phyloP scores from a whole-genome alignment of 2,329 filamentous ascomycete genomes.

The Epichloe bromicola region DNA sequence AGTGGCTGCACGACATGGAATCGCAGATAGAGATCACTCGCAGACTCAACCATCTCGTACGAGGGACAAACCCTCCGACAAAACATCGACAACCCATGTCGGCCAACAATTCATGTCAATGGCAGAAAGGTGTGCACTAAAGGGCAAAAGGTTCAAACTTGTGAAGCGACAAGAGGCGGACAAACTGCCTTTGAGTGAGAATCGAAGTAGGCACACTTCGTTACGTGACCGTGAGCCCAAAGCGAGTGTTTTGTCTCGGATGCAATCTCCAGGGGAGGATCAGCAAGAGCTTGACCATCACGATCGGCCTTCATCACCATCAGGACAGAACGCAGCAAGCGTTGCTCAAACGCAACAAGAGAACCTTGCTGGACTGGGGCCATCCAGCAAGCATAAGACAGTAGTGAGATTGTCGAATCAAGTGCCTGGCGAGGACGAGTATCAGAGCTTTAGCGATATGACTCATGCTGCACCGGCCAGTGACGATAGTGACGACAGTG shows the following conservation, averaged over 20 bases:
- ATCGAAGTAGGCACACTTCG: background rate
- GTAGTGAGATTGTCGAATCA: conserved; percentile 8
- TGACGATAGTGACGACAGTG: conserved; percentile 6
- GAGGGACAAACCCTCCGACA: background rate
- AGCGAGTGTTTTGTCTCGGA: background rate
- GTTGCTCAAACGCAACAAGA: background rate
- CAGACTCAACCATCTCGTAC: background rate
- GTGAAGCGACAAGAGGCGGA: conserved; percentile 19
- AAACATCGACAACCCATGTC: background rate
- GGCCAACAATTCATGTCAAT: conserved; percentile 36
- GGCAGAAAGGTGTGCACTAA: conserved; percentile 42
- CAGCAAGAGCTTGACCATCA: background rate
- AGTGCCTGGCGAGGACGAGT: conserved; percentile 3
- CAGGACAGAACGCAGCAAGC: background rate
- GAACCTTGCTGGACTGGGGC: background rate
- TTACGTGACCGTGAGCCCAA: background rate
- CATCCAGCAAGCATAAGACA: background rate
- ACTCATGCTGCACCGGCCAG: conserved; percentile 1
- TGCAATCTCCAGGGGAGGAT: background rate
- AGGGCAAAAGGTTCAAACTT: conserved; percentile 42
- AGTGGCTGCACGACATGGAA: background rate
- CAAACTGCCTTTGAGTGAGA: background rate
- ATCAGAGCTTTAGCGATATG: background rate
- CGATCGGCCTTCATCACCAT: background rate
- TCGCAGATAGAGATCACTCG: background rate